Percentiles rank a stretch among this genome's conserved stretches.
Evolutionary conservation across 2,329 filamentous ascomycete species (phyloP).

Genomic region (Microcyclosporella mali): DNA sequence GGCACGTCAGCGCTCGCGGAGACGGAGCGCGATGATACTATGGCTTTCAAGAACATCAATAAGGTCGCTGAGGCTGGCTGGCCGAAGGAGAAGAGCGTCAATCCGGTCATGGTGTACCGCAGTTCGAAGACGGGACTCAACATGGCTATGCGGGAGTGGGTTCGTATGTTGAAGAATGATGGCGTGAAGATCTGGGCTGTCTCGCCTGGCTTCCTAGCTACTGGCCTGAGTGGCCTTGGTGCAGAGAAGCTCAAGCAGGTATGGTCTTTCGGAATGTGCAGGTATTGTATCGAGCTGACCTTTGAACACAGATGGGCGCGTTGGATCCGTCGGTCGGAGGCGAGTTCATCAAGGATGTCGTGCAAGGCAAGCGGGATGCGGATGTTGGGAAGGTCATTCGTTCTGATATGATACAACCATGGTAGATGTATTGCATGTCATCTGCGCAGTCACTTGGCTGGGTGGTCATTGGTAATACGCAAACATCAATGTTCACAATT

Average conservation of each 20-base stretch:
- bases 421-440: constrained; percentile 1
- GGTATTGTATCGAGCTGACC: neutral
- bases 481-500: no score
- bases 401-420: constrained; percentile 20
- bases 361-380: constrained; percentile 36
- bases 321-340: constrained; percentile 34
- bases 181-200: constrained; percentile 46
- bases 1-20: constrained; percentile 39
- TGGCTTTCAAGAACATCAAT: constrained; percentile 21
- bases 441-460: no score
- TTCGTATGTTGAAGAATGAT: constrained; percentile 35
- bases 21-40: constrained; percentile 26
- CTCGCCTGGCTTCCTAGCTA: constrained; percentile 44
- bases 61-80: constrained; percentile 37
- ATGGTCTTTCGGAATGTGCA: neutral
- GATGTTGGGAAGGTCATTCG: constrained; percentile 36
- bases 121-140: constrained; percentile 43
- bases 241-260: constrained; percentile 28
- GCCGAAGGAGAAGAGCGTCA: constrained; percentile 36
- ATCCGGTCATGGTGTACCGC: constrained; percentile 34
- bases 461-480: no score
- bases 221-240: constrained; percentile 34
- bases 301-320: constrained; percentile 34
- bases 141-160: constrained; percentile 47
- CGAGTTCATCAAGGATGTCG: constrained; percentile 34